phyloP scores from a whole-genome alignment of 805 yeast species.

The Kurtzmaniella fragi region DNA sequence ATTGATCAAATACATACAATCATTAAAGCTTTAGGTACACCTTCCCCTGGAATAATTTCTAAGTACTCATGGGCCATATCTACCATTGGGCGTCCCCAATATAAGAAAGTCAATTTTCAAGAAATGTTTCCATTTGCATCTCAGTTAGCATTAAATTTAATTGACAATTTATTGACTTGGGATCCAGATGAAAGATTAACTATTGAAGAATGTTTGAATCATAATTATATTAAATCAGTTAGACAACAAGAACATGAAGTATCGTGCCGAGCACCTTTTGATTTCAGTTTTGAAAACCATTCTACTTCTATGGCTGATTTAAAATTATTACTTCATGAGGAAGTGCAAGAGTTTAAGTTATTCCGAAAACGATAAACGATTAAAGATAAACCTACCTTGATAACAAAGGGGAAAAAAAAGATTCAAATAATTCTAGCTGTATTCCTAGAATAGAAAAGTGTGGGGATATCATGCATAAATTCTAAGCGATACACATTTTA shows the following conservation, averaged over 20 bases:
- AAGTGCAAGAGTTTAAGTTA: conserved; percentile 46
- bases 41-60: conserved; percentile 43
- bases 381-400: not conserved
- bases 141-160: conserved; percentile 43
- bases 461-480: too few relatives aligned
- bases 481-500: too few relatives aligned
- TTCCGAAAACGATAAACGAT: conserved; percentile 13
- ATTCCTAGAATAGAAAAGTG: too few relatives aligned
- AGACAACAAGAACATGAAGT: conserved; percentile 58
- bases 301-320: conserved; percentile 27
- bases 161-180: conserved; percentile 60
- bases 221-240: conserved; percentile 49
- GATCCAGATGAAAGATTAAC: conserved; percentile 49
- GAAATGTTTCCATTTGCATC: conserved; percentile 61
- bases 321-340: conserved; percentile 45
- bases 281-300: conserved; percentile 58
- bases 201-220: conserved; percentile 54
- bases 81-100: conserved; percentile 34
- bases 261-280: conserved; percentile 44
- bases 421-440: too few relatives aligned
- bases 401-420: conserved; percentile 2
- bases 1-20: conserved; percentile 69
- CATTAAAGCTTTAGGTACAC: conserved; percentile 65
- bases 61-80: conserved; percentile 24
- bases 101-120: conserved; percentile 38